Percentiles rank a stretch among this genome's conserved stretches.
Evolutionary conservation across 73 alveolate species (phyloP).

Genomic region (Tetrahymena borealis): DNA sequence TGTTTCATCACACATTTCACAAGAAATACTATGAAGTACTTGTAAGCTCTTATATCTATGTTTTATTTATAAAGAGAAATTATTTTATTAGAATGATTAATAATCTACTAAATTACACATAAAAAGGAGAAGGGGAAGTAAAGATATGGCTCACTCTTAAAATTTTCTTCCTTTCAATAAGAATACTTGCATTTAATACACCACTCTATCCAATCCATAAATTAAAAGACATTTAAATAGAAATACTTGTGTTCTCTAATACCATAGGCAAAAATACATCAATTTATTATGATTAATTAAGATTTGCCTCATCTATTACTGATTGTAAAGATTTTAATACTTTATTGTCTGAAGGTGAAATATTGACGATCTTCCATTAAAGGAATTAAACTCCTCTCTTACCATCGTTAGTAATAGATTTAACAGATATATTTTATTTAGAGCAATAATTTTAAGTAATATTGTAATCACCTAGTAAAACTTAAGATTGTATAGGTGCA

Average conservation of each 20-base stretch:
- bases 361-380: not conserved
- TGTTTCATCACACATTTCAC: not conserved
- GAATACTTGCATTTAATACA: not conserved
- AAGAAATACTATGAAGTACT: not conserved
- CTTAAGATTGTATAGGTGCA: not conserved
- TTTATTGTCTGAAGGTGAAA: not conserved
- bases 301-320: not conserved
- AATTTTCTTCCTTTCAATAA: not conserved
- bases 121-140: not conserved
- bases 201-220: not conserved
- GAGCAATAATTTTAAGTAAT: not conserved
- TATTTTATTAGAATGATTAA: too few relatives aligned
- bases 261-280: not conserved
- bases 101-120: too few relatives aligned
- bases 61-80: too few relatives aligned
- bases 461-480: not conserved
- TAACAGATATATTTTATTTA: not conserved
- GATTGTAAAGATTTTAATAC: not conserved
- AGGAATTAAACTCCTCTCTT: not conserved
- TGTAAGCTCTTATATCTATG: not conserved
- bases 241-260: not conserved
- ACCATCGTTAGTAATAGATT: not conserved
- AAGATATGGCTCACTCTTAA: not conserved
- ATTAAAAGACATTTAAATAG: not conserved
- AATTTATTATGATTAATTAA: not conserved